Evolutionary conservation across 1,284 basidiomycete genomes (phyloP).

Genomic region (Sporisorium scitamineum): DNA sequence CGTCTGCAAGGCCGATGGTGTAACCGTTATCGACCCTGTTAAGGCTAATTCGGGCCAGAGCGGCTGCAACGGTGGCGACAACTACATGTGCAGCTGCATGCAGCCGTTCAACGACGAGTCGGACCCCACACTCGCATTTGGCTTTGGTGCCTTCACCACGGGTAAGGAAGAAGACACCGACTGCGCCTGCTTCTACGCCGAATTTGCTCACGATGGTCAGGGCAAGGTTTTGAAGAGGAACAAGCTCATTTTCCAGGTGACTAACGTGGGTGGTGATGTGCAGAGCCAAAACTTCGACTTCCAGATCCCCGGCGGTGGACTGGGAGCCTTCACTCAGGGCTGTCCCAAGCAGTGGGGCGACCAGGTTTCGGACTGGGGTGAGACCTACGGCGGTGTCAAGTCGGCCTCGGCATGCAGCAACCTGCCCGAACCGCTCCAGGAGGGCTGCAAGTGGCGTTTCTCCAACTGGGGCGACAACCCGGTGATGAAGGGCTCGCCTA

Average conservation of each 20-base stretch:
- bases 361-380: constrained; percentile 20
- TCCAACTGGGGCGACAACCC: constrained; percentile 39
- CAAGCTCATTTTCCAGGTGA: constrained; percentile 46
- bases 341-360: constrained; percentile 35
- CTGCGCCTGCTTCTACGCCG: constrained; percentile 38
- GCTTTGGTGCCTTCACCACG: constrained; percentile 34
- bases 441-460: constrained; percentile 43
- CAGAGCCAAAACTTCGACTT: constrained; percentile 38
- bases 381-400: constrained; percentile 26
- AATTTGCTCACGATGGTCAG: constrained; percentile 24
- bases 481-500: constrained; percentile 15
- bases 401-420: constrained; percentile 7
- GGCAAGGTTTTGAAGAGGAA: constrained; percentile 34
- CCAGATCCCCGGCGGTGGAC: constrained; percentile 47
- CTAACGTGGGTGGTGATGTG: constrained; percentile 40
- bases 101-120: constrained; percentile 34
- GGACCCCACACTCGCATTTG: constrained; percentile 19
- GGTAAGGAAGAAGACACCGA: constrained; percentile 27
- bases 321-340: constrained; percentile 37
- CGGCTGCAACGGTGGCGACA: constrained; percentile 43
- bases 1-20: constrained; percentile 41
- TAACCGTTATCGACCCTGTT: constrained; percentile 19
- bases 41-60: constrained; percentile 23
- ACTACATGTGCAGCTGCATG: constrained; percentile 41
- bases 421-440: constrained; percentile 29